A percentile compares a stretch with the other conserved stretches of the same genome.
These are phyloP conservation scores for Tephrocybe sp. DNA, from an alignment of 768 basidiomycete species.

Conservation along the genomic window DNA sequence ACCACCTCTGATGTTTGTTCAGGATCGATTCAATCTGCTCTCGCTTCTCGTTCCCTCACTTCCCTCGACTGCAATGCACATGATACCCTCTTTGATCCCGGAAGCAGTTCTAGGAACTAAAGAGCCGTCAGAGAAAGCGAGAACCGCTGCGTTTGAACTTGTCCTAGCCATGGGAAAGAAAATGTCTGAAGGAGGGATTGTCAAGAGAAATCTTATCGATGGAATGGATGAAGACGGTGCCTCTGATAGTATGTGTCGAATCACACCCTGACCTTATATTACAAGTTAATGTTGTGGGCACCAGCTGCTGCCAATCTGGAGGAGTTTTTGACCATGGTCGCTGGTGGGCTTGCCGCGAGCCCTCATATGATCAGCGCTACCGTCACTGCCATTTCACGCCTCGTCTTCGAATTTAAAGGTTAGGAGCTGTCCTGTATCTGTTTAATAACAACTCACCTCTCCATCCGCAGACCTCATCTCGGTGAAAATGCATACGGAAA, in stretches of 20 bases:
- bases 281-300: not conserved
- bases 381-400: conserved; percentile 88
- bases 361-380: conserved; percentile 99
- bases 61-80: conserved; percentile 69
- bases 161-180: conserved; percentile 90
- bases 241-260: conserved; percentile 45
- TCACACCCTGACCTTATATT: conserved; percentile 11
- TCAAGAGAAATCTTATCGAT: conserved; percentile 73
- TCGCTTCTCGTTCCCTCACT: conserved; percentile 66
- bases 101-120: conserved; percentile 96
- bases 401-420: conserved; percentile 98
- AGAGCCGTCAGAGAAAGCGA: conserved; percentile 92
- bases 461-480: conserved; percentile 60
- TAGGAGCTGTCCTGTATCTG: conserved; percentile 18
- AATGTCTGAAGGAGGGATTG: conserved; percentile 85
- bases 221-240: conserved; percentile 77
- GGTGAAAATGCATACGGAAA: conserved; percentile 72
- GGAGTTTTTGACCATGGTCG: conserved; percentile 96
- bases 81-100: conserved; percentile 87
- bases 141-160: conserved; percentile 86
- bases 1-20: conserved; percentile 13
- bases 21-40: conserved; percentile 86
- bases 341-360: conserved; percentile 87
- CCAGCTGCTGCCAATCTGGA: conserved; percentile 72
- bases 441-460: not conserved